Evolutionary conservation across 2,329 filamentous ascomycete genomes (phyloP).

Genomic region (Stagonosporopsis chrysanthemi): DNA sequence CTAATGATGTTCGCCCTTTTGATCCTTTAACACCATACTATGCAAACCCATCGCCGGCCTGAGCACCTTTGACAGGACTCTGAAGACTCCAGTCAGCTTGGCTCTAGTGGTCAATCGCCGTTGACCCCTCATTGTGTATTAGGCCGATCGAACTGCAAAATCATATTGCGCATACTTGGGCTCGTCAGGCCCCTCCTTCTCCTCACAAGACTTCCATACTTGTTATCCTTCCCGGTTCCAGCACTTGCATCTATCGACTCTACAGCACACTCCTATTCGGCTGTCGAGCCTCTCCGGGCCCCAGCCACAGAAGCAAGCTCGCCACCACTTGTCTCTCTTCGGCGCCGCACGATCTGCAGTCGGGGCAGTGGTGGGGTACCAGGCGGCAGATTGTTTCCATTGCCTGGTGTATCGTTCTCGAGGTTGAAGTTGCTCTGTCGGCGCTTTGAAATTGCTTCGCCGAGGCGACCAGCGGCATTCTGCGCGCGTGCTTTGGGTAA

Average conservation of each 20-base stretch:
- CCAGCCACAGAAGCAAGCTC: conserved; percentile 39
- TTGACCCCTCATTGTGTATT: not conserved
- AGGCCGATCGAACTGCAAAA: conserved; percentile 7
- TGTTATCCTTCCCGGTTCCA: not conserved
- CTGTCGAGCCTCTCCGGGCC: conserved; percentile 15
- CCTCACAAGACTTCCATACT: conserved; percentile 11
- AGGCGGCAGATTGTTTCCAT: not conserved
- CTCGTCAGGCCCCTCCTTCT: conserved; percentile 11
- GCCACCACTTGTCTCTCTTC: conserved; percentile 47
- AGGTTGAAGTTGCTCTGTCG: conserved; percentile 36
- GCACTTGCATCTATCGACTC: not conserved
- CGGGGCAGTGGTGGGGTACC: conserved; percentile 37
- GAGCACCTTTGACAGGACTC: not conserved
- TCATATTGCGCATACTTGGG: conserved; percentile 1
- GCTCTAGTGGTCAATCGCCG: not conserved
- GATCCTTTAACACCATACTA: conserved; percentile 13
- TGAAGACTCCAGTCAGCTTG: not conserved
- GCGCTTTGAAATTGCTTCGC: conserved; percentile 38
- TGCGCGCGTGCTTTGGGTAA: conserved; percentile 44
- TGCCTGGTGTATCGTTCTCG: conserved; percentile 32
- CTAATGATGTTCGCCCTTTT: conserved; percentile 38
- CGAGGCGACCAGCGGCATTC: conserved; percentile 29
- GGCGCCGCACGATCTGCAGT: conserved; percentile 42
- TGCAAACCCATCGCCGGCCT: conserved; percentile 2
- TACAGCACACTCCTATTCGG: conserved; percentile 15